These are phyloP conservation scores for Pyricularia grisea DNA, from an alignment of 2,329 filamentous ascomycete genomes.

Conservation along the genomic window DNA sequence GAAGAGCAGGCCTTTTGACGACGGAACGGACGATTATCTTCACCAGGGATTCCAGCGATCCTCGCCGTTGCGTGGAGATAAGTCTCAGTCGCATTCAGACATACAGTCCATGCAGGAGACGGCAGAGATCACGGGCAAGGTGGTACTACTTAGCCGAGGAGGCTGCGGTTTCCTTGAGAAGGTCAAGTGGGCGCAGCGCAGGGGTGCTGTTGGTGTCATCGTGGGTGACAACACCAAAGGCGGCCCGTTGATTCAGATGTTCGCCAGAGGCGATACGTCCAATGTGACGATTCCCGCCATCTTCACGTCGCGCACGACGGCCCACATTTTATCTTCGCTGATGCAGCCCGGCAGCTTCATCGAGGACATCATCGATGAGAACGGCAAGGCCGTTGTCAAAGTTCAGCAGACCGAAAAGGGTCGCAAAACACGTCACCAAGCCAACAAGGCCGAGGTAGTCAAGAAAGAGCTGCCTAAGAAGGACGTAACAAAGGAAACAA, in stretches of 20 bases:
- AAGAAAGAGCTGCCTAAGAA: constrained; percentile 6
- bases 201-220: constrained; percentile 82
- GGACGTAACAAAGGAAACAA: neutral
- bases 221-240: constrained; percentile 90
- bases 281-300: constrained; percentile 90
- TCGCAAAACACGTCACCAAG: constrained; percentile 23
- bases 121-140: constrained; percentile 86
- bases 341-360: constrained; percentile 61
- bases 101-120: constrained; percentile 87
- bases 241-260: constrained; percentile 91
- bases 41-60: constrained; percentile 38
- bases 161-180: constrained; percentile 97
- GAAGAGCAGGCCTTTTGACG: constrained; percentile 31
- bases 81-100: constrained; percentile 57
- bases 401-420: constrained; percentile 37
- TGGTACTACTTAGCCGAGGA: constrained; percentile 83
- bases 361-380: constrained; percentile 49
- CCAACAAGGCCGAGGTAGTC: constrained; percentile 1
- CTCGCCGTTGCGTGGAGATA: constrained; percentile 12
- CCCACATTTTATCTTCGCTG: constrained; percentile 81
- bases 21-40: constrained; percentile 80
- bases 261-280: constrained; percentile 90
- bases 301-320: constrained; percentile 91
- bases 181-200: constrained; percentile 89
- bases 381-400: constrained; percentile 46